Evolutionary conservation across 768 basidiomycete species (phyloP), one percentile per base, ranked within the genome.

Genomic region (Nidula microcarpa): DNA sequence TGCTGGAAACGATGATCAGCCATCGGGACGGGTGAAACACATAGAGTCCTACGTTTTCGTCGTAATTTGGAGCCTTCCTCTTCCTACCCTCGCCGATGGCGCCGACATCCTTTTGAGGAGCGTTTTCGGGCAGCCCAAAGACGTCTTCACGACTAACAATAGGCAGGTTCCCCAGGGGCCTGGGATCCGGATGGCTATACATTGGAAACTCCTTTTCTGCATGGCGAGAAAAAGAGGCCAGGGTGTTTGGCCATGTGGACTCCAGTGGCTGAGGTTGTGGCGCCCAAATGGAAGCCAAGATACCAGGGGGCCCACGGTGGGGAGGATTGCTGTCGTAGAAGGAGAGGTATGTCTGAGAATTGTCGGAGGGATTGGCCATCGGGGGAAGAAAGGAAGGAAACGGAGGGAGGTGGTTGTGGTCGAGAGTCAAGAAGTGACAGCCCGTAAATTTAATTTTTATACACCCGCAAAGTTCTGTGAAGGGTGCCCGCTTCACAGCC

Each of bases 51-150:
- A n/a, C n/a, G n/a, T n/a, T n/a, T n/a, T n/a, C 78, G 39, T 80
- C 83, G 45, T 78, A 78, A 45, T 77, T 80, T 32, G 85, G 79
- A 47, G 72, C 78, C 49, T 69, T 73, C 65, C 78, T 84, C 68
- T 84, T 88, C 59, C 87, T 80, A 13, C 89, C 89, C 60, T 92
- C 90, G 45, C 89, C 90, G 64, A 91, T 85, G 62, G 87, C 87
- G 5, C 89, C 88, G 48, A 90, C 74, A 57, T 80, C 81, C 56
- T 74, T 75, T 33, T 62, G 59, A 52, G 43, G 18, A 59, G 56
- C 33, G 60, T 60, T 55, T 49, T 56, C 52, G 53, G 67, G 61
- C 55, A 68, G 77, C 3, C 86, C 87, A 58, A 90, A 89, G 52
- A 87, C 78, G 62, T 89, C 87, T 54, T 89, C 82, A 52, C 74